phyloP scores from a whole-genome alignment of 1,284 basidiomycete species.

The Heimioporus retisporus region DNA sequence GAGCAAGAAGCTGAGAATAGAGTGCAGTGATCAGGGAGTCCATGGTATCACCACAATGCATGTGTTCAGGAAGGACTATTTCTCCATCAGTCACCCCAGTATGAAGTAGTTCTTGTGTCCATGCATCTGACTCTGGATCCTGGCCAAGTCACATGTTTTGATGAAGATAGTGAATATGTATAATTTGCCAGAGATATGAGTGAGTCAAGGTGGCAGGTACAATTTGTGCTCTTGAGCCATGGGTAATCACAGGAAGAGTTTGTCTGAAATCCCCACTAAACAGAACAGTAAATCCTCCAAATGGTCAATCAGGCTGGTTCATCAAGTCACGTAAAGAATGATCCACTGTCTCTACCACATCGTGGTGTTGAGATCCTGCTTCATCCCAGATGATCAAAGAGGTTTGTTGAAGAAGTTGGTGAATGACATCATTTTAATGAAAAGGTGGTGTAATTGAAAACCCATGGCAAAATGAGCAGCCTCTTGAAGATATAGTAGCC shows the following conservation, averaged over 20 bases:
- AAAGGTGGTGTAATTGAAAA: conserved; percentile 38
- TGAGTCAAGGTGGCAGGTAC: conserved; percentile 44
- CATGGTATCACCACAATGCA: not conserved
- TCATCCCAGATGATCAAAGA: conserved; percentile 50
- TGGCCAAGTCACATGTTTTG: not conserved
- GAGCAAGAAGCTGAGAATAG: not conserved
- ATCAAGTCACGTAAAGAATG: conserved; percentile 41
- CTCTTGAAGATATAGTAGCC: conserved; percentile 44
- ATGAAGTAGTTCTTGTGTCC: not conserved
- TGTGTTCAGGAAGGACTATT: not conserved
- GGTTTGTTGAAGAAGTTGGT: not conserved
- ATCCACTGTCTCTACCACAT: conserved; percentile 47
- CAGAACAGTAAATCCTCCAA: conserved; percentile 52
- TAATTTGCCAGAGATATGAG: conserved; percentile 46
- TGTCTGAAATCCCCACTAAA: conserved; percentile 54
- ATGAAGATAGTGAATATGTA: not conserved
- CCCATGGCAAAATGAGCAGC: conserved; percentile 45
- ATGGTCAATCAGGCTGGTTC: conserved; percentile 32
- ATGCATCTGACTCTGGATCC: not conserved
- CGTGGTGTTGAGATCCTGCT: conserved; percentile 45
- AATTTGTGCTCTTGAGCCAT: conserved; percentile 47
- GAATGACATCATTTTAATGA: conserved; percentile 25
- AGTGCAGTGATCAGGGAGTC: not conserved
- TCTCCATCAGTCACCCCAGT: not conserved
- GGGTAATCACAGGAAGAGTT: conserved; percentile 41